These are phyloP conservation scores for Panaeolus papilionaceus DNA, from an alignment of 768 basidiomycete species.

Conservation along the genomic window DNA sequence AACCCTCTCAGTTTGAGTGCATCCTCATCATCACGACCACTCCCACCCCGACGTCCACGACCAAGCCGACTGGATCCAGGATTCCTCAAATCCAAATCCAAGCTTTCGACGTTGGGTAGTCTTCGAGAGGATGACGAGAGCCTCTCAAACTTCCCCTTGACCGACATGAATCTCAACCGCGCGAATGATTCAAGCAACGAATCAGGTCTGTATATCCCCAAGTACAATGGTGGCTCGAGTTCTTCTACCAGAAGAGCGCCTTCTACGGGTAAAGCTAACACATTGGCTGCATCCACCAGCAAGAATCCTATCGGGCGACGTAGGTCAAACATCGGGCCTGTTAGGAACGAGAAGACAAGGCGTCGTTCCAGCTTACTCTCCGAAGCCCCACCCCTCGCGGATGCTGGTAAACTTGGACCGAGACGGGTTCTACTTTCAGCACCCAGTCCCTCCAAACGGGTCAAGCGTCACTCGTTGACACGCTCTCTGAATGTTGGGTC, in stretches of 20 bases:
- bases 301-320: constrained; percentile 32
- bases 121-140: constrained; percentile 78
- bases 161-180: constrained; percentile 73
- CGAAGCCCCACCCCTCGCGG: constrained; percentile 44
- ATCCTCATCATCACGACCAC: constrained; percentile 36
- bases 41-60: constrained; percentile 52
- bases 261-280: constrained; percentile 45
- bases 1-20: constrained; percentile 39
- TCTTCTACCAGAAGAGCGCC: constrained; percentile 61
- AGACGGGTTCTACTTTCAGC: constrained; percentile 31
- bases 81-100: constrained; percentile 67
- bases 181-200: constrained; percentile 41
- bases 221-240: constrained; percentile 40
- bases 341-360: constrained; percentile 73
- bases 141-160: constrained; percentile 50
- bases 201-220: constrained; percentile 43
- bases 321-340: constrained; percentile 80
- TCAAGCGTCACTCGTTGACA: constrained; percentile 33
- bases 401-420: constrained; percentile 25
- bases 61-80: constrained; percentile 72
- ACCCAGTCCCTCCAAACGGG: constrained; percentile 31
- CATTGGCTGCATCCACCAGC: constrained; percentile 33
- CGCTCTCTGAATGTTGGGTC: constrained; percentile 24
- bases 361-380: constrained; percentile 82
- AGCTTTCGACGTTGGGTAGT: constrained; percentile 54